Percentiles rank a stretch among this genome's conserved stretches.
Conservation (phyloP, 257 asterid species). For the Solanum arcanum region DNA sequence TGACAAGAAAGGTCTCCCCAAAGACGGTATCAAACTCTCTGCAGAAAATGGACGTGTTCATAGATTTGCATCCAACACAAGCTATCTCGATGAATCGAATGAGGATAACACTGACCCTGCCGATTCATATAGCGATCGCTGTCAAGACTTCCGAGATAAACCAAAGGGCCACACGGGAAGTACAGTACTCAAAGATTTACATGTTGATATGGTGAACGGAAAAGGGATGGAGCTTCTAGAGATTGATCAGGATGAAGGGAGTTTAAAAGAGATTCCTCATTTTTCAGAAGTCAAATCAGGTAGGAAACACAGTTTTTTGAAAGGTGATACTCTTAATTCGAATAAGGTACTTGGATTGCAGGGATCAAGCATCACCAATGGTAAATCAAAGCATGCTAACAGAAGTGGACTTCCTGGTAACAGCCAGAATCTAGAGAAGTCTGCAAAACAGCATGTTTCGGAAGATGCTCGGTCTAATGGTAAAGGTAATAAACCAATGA, state of each 20-base stretch:
- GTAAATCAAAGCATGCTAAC: conserved; percentile 38
- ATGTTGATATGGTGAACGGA: conserved; percentile 2
- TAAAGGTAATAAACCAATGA: conserved; percentile 9
- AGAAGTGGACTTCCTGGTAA: conserved; percentile 14
- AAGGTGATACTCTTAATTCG: conserved; percentile 12
- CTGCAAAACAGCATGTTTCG: conserved; percentile 20
- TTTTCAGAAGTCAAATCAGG: conserved; percentile 15
- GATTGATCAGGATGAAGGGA: conserved; percentile 12
- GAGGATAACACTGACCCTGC: not conserved
- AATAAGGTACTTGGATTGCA: conserved; percentile 26
- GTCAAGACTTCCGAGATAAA: conserved; percentile 3
- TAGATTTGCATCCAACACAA: conserved; percentile 2
- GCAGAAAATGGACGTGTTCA: conserved; percentile 8
- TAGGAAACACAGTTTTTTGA: conserved; percentile 21
- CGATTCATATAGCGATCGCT: not conserved
- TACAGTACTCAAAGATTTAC: conserved; percentile 7
- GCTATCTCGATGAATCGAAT: conserved; percentile 5
- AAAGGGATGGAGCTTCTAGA: conserved; percentile 5
- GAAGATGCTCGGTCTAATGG: conserved; percentile 21
- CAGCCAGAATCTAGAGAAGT: conserved; percentile 18
- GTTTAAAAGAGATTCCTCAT: not conserved
- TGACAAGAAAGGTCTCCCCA: not conserved
- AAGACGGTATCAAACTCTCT: conserved; percentile 2
- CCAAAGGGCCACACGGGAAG: conserved; percentile 3
- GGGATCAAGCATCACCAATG: conserved; percentile 15